Evolutionary conservation across 1,139 yeast genomes (phyloP), one percentile per base, ranked within the genome.

Genomic region (Candida buenavistaensis): DNA sequence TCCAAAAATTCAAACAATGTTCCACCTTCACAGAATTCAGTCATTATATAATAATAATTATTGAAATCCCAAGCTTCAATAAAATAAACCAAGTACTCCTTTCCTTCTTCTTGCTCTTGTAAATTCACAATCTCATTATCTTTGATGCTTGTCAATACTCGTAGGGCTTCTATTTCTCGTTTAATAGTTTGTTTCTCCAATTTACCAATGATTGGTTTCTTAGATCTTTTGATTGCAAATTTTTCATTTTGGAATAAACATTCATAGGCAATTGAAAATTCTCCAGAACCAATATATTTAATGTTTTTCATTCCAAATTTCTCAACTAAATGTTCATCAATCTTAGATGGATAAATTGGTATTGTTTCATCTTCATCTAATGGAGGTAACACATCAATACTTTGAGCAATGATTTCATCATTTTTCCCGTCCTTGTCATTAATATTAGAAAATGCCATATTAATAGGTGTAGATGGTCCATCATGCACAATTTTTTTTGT

Each of bases 1-100:
- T 81, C 75, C 33, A 92, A 61, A 54, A 92, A 92, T 38, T 78
- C 76, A 53, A 82, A 95, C 33, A 92, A 63, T 16, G 92, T 86
- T 1, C 98, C 98, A 52, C 92, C 90, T 54, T 92, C 99, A 62
- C 97, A 92, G 55, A 68, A 89, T 52, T 90, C 97, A 2, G 96
- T 90, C 94, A 90, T 88, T 28, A 92, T 87, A 57, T 90, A 92
- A 48, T 84, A 77, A 49, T 82, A 81, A 36, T 79, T 79, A 46
- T 75, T 72, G 51, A 67, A 67, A 47, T 87, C 95, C 97, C 97
- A 92, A 8, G 89, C 89, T 52, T 88, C 90, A 20, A 86, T 75
- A 45, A 87, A 78, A 46, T 81, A 81, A 26, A 92, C 78, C 30
- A 90, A 77, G 54, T 86, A 82, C 48, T 86, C 95, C 46, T 81